Base-by-base conservation (phyloP, 345 rosid species). In the Syzygium jambos region DNA sequence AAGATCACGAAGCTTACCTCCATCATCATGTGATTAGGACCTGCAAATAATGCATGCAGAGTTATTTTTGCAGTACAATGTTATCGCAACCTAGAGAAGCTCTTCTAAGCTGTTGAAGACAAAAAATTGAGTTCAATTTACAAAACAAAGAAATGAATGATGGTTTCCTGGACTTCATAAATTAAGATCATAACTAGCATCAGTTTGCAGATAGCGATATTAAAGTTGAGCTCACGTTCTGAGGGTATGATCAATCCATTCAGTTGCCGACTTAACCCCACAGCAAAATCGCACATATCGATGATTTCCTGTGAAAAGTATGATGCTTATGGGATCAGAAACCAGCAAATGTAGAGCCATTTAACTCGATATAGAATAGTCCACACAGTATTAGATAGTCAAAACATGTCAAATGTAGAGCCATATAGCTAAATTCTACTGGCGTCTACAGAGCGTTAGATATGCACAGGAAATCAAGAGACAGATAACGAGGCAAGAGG, bases 231-330 rank as follows among this genome's bases (percentile, higher is more conserved):
- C 99, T 94, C 88, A 98, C 99, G 99, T 93, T 98, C 99, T 49
- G 99, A 98, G 91, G 99, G 99, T 86, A 96, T 93, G 52, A 98
- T 87, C 1, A 96, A 98, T 85, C 99, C 99, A 93, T 96, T 96
- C 87, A 98, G 96, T 91, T 98, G 99, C 83, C 99, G 90, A 91
- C 99, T 98, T 89, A 96, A 92, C 87, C 98, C 99, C 90, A 96
- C 99, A 84, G 97, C 92, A 90, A 95, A 98, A 91, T 98, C 99
- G 90, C 99, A 98, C 99, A 96, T 96, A 91, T 98, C 99, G 89
- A 98, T 94, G 8, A 98, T 91, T 94, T 96, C 99, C 99, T 96
- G 96, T 91, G 92, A 91, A 90, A 73, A 38, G 46, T 78, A 78
- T 83, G 52, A 46, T 59, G 23, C 86, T 52, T 49, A 22, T 13